Evolutionary conservation across 2,329 filamentous ascomycete genomes (phyloP).

Genomic region (Chalaropsis ovoidea): DNA sequence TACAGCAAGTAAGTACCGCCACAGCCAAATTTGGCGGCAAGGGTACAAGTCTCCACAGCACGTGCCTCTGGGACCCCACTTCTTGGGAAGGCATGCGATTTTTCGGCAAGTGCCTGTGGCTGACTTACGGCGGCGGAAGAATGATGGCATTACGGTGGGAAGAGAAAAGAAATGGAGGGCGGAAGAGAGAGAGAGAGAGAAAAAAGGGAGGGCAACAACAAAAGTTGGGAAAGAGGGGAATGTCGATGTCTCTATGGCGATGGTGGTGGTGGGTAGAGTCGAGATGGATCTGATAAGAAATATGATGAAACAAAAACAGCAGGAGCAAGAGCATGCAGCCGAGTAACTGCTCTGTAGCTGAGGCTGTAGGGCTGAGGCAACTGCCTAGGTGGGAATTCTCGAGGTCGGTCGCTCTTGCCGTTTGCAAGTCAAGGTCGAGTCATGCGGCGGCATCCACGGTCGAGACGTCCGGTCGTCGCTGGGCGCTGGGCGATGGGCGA

Average conservation of each 20-base stretch:
- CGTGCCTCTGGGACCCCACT: too few relatives aligned
- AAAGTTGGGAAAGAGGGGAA: not conserved
- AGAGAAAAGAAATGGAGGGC: not conserved
- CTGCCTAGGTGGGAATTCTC: not conserved
- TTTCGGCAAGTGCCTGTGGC: too few relatives aligned
- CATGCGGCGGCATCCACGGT: slow-evolving; percentile 2
- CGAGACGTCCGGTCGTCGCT: slow-evolving; percentile 7
- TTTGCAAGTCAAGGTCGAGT: not conserved
- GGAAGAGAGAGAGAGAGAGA: not conserved
- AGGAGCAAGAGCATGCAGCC: not conserved
- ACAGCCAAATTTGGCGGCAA: too few relatives aligned
- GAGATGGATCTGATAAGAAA: not conserved
- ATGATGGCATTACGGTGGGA: slow-evolving; percentile 26
- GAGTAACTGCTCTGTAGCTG: not conserved
- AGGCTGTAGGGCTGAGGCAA: not conserved
- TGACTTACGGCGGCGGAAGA: slow-evolving; percentile 42
- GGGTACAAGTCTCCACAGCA: too few relatives aligned
- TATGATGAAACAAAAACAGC: not conserved
- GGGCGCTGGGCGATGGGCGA: not conserved
- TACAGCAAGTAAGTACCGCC: too few relatives aligned
- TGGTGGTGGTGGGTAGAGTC: not conserved
- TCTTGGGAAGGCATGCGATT: too few relatives aligned
- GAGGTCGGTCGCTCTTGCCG: slow-evolving; percentile 10
- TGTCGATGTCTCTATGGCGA: not conserved
- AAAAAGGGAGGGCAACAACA: not conserved